Evolutionary conservation across 1,139 yeast genomes (phyloP), one percentile per base, ranked within the genome.

Genomic region (Saccharomyces hybrid): DNA sequence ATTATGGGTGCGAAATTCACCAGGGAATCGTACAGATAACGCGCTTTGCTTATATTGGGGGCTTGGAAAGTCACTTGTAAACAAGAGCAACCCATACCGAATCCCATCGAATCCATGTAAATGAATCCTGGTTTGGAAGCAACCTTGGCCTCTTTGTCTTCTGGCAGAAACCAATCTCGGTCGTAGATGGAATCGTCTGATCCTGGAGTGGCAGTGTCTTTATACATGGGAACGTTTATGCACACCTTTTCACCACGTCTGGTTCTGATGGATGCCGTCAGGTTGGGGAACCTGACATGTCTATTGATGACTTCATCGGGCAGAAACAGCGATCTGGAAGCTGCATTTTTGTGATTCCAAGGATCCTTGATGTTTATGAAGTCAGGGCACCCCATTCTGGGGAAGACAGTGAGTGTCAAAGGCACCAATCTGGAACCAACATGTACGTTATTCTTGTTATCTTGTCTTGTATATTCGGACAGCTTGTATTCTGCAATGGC

Each of bases 61-160:
- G 96, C 93, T 72, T 95, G 99, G 80, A 89, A 88, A 0, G 99
- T 93, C 57, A 90, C 81, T 71, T 93, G 99, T 59, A 93, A 75
- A 70, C 99, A 95, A 48, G 95, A 88, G 56, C 95, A 82, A 7
- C 99, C 99, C 99, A 93, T 93, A 9, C 99, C 99, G 66, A 93
- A 93, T 0, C 99, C 99, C 99, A 93, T 93, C 0, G 97, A 84
- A 71, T 93, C 99, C 95, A 93, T 83, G 71, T 93, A 93, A 28
- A 93, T 91, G 71, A 84, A 86, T 32, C 95, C 91, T 0, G 88
- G 86, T 60, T 76, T 75, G 0, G 95, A 83, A 4, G 97, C 97
- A 32, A 14, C 88, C 88, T 30, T 79, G 65, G 60, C 74, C 74
- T 27, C 95, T 83, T 65, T 84, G 68, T 89, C 97, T 61, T 86